Base-by-base conservation (phyloP, 768 basidiomycete genomes). In the Lactarius evosmus region DNA sequence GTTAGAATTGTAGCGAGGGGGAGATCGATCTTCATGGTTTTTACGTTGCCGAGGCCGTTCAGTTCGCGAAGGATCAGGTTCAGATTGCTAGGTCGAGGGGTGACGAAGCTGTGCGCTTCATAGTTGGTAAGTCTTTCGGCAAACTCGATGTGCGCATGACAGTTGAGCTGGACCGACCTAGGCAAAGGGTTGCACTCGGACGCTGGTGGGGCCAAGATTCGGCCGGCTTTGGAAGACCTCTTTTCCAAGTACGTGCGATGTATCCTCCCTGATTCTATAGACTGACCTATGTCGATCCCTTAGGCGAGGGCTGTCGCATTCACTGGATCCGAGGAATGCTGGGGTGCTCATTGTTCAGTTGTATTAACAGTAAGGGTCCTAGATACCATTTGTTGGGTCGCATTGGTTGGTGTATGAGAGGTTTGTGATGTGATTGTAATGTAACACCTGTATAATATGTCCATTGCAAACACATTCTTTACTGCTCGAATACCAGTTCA, bases 11-110 rank as follows among this genome's bases (percentile, higher is more conserved):
- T 30, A 14, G 9, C 17, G 17, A 56, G 38, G 53, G 58, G 14
- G 41, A 12, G 9, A 27, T 64, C 19, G 63, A 64, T 30, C 58
- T 64, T 27, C 63, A 64, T 17, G 58, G 53, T 17, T 55, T 64
- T 17, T 29, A 40, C 40, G 63, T 60, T 2, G 9, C 9, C 7
- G 63, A 64, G 29, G 63, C 63, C 8, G 4, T 56, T 5, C 33
- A 38, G 19, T 34, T 60, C 38, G 58, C 58, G 16, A 49, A 55
- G 34, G 29, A 56, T 16, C 41, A 54, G 17, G 34, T 63, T 29
- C 33, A 56, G 3, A 19, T 36, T 9, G 58, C 58, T 2, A 33
- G 4, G 8, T 29, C 7, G 30, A 36, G 54, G 34, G 4, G 49
- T 1, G 34, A 60, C 17, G 8, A 40, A 0, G 25, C 0, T 17